These are phyloP conservation scores for Plantago lanceolata DNA, from an alignment of 305 asterid species.

Conservation along the genomic window DNA sequence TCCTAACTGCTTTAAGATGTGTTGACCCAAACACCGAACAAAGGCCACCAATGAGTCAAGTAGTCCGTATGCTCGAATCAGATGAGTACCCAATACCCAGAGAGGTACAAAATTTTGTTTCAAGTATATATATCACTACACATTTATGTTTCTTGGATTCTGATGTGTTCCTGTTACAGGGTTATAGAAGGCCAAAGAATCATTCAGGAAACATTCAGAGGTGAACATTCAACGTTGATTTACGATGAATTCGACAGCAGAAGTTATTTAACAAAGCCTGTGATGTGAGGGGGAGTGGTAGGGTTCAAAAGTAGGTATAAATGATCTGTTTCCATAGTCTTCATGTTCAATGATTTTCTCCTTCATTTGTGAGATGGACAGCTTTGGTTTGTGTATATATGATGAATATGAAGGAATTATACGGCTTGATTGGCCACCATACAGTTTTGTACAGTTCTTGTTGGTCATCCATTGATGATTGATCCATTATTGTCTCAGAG, in stretches of 20 bases:
- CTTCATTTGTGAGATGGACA: conserved; percentile 6
- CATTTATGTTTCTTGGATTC: background rate
- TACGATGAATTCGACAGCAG: too few species aligned
- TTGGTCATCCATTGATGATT: too few species aligned
- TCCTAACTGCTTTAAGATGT: conserved; percentile 67
- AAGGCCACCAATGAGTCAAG: conserved; percentile 76
- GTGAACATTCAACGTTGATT: background rate
- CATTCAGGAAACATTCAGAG: conserved; percentile 24
- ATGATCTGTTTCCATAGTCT: conserved; percentile 6
- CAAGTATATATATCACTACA: background rate
- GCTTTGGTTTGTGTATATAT: background rate
- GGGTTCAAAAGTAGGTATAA: background rate
- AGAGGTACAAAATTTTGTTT: conserved; percentile 36
- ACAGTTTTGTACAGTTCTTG: conserved; percentile 5
- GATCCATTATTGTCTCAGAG: too few species aligned
- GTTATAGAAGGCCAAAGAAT: conserved; percentile 45
- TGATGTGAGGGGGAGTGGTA: background rate
- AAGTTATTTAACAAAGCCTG: too few species aligned
- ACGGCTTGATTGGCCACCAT: background rate
- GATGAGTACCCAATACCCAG: conserved; percentile 66
- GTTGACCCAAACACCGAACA: conserved; percentile 68
- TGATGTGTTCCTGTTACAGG: conserved; percentile 28
- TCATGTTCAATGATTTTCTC: conserved; percentile 8
- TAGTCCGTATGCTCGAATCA: conserved; percentile 75
- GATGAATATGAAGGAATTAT: conserved; percentile 1